Percentiles rank a stretch among this genome's conserved stretches.
phyloP scores from a whole-genome alignment of 2,329 filamentous ascomycete species.

The Xylariomycetidae sp. region DNA sequence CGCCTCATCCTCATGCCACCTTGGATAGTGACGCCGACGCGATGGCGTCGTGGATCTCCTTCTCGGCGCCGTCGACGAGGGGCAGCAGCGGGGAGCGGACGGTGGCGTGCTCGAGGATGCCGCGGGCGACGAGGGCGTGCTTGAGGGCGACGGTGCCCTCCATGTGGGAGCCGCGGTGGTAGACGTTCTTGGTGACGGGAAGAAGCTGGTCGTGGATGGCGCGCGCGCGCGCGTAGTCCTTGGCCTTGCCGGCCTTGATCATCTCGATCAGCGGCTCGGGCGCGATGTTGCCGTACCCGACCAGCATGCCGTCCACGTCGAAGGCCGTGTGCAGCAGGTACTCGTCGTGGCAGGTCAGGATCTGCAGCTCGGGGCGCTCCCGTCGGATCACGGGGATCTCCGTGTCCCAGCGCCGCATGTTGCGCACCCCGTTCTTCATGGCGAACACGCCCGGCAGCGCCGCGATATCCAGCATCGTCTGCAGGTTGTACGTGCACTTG shows the following conservation, averaged over 20 bases:
- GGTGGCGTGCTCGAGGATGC: conserved; percentile 44
- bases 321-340: conserved; percentile 48
- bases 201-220: conserved; percentile 46
- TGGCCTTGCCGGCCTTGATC: conserved; percentile 45
- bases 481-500: conserved; percentile 46
- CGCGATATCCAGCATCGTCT: conserved; percentile 48
- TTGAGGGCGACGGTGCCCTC: conserved; percentile 49
- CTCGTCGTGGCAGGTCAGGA: conserved; percentile 49
- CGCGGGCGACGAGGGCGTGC: conserved; percentile 46
- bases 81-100: conserved; percentile 45
- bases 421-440: conserved; percentile 54
- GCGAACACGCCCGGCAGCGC: conserved; percentile 48
- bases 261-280: conserved; percentile 45
- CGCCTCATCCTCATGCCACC: conserved; percentile 12
- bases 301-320: conserved; percentile 48
- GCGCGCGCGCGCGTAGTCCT: conserved; percentile 43
- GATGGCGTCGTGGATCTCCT: conserved; percentile 38
- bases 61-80: conserved; percentile 35
- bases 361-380: conserved; percentile 43
- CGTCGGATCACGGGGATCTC: conserved; percentile 49
- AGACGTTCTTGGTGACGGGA: conserved; percentile 48
- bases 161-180: conserved; percentile 51
- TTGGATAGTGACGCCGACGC: conserved; percentile 21
- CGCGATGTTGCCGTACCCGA: conserved; percentile 50
- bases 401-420: conserved; percentile 53